A percentile compares a stretch with the other conserved stretches of the same genome.
phyloP scores from a whole-genome alignment of 257 asterid genomes.

The Solanum etuberosum region DNA sequence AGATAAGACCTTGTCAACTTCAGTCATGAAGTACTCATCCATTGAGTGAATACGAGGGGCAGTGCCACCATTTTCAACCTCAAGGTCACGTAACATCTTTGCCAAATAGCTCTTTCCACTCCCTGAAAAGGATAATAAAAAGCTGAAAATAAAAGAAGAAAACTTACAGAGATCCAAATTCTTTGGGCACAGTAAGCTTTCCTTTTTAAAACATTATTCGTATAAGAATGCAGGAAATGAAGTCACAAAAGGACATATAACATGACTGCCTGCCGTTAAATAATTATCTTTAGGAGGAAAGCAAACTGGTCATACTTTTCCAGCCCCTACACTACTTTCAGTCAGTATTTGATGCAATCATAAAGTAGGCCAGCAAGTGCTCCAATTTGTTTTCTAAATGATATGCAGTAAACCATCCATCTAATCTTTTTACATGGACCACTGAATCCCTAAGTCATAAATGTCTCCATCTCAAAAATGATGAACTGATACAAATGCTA shows the following conservation, averaged over 20 bases:
- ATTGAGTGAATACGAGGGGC: constrained; percentile 92
- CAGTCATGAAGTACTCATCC: constrained; percentile 98
- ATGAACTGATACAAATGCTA: neutral
- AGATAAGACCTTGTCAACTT: constrained; percentile 79
- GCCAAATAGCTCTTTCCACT: constrained; percentile 99
- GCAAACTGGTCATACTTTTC: neutral
- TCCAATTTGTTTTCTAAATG: neutral
- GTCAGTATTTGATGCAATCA: neutral
- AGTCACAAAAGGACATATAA: neutral
- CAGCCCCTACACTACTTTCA: neutral
- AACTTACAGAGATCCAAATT: neutral
- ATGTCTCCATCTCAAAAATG: neutral
- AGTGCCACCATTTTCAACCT: constrained; percentile 87
- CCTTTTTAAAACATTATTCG: neutral
- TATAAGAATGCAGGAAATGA: neutral
- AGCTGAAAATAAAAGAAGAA: neutral
- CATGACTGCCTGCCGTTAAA: neutral
- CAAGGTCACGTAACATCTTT: constrained; percentile 76
- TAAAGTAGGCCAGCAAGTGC: neutral
- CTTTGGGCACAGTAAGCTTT: neutral
- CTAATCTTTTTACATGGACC: neutral
- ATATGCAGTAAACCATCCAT: neutral
- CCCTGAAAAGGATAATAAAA: constrained; percentile 39
- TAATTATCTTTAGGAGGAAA: neutral
- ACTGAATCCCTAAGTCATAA: neutral